phyloP scores from a whole-genome alignment of 192 early-diverging fungal species.

The Coemansia sp. region DNA sequence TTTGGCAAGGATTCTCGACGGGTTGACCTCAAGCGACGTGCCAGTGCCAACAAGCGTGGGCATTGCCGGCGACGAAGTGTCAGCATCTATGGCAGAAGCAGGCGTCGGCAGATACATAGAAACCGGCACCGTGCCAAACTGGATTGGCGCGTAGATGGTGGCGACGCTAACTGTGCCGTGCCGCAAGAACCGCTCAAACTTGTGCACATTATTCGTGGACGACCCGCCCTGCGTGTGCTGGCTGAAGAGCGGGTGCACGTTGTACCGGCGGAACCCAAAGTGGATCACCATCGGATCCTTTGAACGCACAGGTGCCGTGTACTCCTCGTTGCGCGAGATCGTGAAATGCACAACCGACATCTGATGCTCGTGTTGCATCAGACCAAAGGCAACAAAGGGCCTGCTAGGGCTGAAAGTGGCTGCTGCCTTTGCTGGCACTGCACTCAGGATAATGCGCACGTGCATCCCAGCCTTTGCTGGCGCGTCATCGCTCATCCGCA shows the following conservation, averaged over 20 bases:
- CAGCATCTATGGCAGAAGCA: neutral
- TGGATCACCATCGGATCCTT: slow-evolving; percentile 92
- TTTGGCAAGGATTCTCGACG: slow-evolving; percentile 90
- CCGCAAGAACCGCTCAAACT: slow-evolving; percentile 91
- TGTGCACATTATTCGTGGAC: slow-evolving; percentile 89
- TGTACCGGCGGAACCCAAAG: slow-evolving; percentile 87
- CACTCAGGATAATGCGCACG: slow-evolving; percentile 76
- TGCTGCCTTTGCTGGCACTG: slow-evolving; percentile 51
- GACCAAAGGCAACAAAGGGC: slow-evolving; percentile 63
- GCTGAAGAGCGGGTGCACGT: slow-evolving; percentile 86
- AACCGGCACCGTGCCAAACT: slow-evolving; percentile 84
- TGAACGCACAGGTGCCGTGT: slow-evolving; percentile 80
- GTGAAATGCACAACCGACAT: slow-evolving; percentile 85
- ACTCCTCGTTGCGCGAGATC: slow-evolving; percentile 72
- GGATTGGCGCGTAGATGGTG: slow-evolving; percentile 91
- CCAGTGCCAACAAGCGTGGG: slow-evolving; percentile 78
- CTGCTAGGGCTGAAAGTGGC: slow-evolving; percentile 15
- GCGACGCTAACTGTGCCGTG: slow-evolving; percentile 72
- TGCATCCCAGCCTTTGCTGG: slow-evolving; percentile 68
- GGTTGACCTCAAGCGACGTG: slow-evolving; percentile 71
- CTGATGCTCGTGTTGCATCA: slow-evolving; percentile 94
- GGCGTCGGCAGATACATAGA: slow-evolving; percentile 73
- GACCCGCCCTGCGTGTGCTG: slow-evolving; percentile 77
- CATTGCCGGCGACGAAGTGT: neutral
- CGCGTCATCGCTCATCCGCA: slow-evolving; percentile 52